A percentile compares a stretch with the other conserved stretches of the same genome.
phyloP scores from a whole-genome alignment of 371 early-diverging fungal genomes.

The Gilbertella persicaria region DNA sequence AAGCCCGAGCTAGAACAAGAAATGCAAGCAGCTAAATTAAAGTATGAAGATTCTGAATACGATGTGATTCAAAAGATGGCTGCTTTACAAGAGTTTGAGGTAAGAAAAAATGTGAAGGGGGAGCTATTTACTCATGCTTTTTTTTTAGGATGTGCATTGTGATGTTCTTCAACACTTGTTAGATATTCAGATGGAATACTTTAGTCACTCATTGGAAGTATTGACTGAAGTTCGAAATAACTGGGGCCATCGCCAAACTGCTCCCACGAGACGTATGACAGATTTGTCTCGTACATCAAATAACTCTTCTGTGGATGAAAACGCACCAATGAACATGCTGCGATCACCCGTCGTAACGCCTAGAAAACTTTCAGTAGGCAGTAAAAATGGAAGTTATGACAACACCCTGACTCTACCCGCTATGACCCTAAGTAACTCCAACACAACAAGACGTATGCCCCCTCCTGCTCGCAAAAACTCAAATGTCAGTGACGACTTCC shows the following conservation, averaged over 20 bases:
- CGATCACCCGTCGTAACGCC: background rate
- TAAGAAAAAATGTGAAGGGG: constrained; percentile 14
- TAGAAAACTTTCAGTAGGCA: constrained; percentile 1
- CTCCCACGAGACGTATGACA: background rate
- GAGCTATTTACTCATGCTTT: background rate
- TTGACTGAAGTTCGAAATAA: constrained; percentile 24
- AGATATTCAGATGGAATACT: constrained; percentile 58
- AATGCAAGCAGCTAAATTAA: constrained; percentile 81
- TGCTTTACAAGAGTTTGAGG: constrained; percentile 71
- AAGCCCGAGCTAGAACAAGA: constrained; percentile 65
- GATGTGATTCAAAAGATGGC: constrained; percentile 70
- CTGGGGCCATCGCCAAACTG: constrained; percentile 10
- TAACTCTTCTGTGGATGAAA: constrained; percentile 4
- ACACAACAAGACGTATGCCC: constrained; percentile 5
- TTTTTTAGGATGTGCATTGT: constrained; percentile 55
- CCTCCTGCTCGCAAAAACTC: constrained; percentile 12
- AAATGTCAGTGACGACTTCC: constrained; percentile 9
- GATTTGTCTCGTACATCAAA: constrained; percentile 17
- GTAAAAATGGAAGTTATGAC: background rate
- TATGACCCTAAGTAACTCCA: background rate
- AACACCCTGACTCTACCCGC: background rate
- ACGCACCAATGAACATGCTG: background rate
- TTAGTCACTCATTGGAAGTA: constrained; percentile 43
- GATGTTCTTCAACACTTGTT: constrained; percentile 54
- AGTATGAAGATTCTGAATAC: constrained; percentile 89